A percentile compares a stretch with the other conserved stretches of the same genome.
These are phyloP conservation scores for Cladophialophora psammophila DNA, from an alignment of 2,329 filamentous ascomycete species.

Conservation along the genomic window DNA sequence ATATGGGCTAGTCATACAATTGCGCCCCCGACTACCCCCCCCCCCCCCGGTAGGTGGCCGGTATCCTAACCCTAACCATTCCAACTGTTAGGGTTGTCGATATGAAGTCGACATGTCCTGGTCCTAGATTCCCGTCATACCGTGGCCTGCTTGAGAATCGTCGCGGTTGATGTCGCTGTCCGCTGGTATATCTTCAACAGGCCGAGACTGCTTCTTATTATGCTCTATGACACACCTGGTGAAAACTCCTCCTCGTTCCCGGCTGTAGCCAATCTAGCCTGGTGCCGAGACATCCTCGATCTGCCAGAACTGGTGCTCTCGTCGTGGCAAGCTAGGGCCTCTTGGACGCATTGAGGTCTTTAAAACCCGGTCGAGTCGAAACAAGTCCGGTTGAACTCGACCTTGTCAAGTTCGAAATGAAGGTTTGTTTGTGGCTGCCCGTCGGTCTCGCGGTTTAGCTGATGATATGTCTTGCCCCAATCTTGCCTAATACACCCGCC, in stretches of 20 bases:
- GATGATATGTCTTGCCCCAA: slow-evolving; percentile 85
- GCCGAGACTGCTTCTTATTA: background rate
- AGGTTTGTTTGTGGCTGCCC: background rate
- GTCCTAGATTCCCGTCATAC: background rate
- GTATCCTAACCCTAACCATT: background rate
- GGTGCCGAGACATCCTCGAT: background rate
- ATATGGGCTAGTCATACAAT: slow-evolving; percentile 18
- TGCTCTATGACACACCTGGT: background rate
- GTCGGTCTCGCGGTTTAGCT: slow-evolving; percentile 56
- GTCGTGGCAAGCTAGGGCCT: background rate
- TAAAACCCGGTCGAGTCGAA: background rate
- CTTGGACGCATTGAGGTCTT: background rate
- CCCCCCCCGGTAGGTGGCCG: background rate
- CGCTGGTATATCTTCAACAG: background rate
- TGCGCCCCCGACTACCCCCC: background rate
- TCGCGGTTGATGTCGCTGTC: background rate
- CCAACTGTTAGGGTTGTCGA: background rate
- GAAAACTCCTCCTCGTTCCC: background rate
- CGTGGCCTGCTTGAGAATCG: slow-evolving; percentile 1
- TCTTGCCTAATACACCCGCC: slow-evolving; percentile 90
- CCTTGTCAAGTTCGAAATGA: background rate
- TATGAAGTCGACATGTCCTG: background rate
- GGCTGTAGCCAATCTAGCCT: background rate
- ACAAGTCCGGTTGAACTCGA: background rate
- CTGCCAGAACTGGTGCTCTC: background rate